phyloP scores from a whole-genome alignment of 495 filamentous ascomycete genomes.

The Lichina pygmaea region DNA sequence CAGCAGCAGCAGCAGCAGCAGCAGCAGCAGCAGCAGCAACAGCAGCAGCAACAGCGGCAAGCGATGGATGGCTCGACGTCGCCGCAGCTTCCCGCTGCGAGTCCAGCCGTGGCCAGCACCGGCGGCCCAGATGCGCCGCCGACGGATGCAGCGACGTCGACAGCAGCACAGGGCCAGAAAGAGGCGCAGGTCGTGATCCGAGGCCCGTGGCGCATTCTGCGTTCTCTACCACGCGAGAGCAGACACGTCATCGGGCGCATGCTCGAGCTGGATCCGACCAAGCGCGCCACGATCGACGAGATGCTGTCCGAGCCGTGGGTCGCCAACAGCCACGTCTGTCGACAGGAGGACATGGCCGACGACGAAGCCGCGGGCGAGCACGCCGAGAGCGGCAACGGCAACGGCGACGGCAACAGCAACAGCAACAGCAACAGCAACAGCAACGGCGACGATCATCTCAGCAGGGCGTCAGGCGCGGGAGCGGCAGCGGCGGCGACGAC shows the following conservation, averaged over 20 bases:
- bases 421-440: no score
- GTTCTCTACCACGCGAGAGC: constrained; percentile 72
- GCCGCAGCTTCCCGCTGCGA: background rate
- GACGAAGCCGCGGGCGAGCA: no score
- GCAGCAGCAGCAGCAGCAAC: constrained; percentile 3
- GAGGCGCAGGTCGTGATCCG: constrained; percentile 35
- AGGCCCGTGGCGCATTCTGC: constrained; percentile 80
- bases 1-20: constrained; percentile 1
- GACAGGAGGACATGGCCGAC: constrained; percentile 20
- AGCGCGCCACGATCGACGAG: constrained; percentile 59
- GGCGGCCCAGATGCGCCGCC: background rate
- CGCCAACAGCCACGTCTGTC: constrained; percentile 32
- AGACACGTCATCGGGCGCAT: constrained; percentile 75
- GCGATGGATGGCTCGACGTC: no score
- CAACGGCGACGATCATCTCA: no score
- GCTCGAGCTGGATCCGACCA: constrained; percentile 70
- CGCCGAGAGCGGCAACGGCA: constrained; percentile 19
- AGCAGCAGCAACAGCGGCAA: no score
- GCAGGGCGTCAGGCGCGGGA: no score
- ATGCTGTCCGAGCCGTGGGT: constrained; percentile 84
- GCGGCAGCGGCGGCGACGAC: no score
- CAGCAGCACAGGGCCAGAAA: background rate
- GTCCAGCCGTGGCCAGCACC: constrained; percentile 10
- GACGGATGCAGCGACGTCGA: constrained; percentile 7
- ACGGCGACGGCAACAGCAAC: constrained; percentile 18